phyloP scores from a whole-genome alignment of 768 basidiomycete species.

The Chalciporus sphaerocephalus region DNA sequence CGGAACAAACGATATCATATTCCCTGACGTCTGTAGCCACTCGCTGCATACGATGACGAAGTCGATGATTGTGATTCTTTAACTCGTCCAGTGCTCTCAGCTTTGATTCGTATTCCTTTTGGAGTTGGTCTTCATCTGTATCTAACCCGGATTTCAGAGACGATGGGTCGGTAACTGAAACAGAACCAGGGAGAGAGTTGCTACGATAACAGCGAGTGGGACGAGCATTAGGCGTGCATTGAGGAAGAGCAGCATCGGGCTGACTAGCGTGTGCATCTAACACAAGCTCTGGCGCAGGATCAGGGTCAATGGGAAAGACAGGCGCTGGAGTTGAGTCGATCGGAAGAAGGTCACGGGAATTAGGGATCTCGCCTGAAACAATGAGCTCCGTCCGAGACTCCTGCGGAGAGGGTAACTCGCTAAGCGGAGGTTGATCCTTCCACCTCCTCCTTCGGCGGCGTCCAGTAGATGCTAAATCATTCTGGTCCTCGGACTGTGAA shows the following conservation, averaged over 20 bases:
- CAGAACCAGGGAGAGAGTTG: constrained; percentile 34
- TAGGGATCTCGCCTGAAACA: constrained; percentile 3
- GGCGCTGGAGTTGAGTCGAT: constrained; percentile 1
- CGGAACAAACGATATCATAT: constrained; percentile 57
- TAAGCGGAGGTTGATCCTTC: constrained; percentile 23
- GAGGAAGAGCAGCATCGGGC: not conserved
- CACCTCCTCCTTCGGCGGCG: constrained; percentile 7
- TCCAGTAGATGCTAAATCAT: constrained; percentile 22
- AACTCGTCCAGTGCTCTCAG: constrained; percentile 54
- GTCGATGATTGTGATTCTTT: constrained; percentile 57
- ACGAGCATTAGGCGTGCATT: not conserved
- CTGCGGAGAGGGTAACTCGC: constrained; percentile 20
- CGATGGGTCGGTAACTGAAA: constrained; percentile 21
- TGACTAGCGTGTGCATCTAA: not conserved
- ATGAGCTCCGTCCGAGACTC: constrained; percentile 12
- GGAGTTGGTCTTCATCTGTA: constrained; percentile 44
- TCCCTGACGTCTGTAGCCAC: constrained; percentile 60
- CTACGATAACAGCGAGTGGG: constrained; percentile 24
- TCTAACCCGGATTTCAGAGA: constrained; percentile 35
- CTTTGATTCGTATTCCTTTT: constrained; percentile 51
- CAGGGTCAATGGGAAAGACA: not conserved
- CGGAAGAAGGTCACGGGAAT: constrained; percentile 4
- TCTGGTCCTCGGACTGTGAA: constrained; percentile 43
- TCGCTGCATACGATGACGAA: constrained; percentile 65
- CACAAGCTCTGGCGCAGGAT: constrained; percentile 6